Base-by-base conservation (phyloP, 2,329 filamentous ascomycete species). In the Pseudopithomyces maydicus region DNA sequence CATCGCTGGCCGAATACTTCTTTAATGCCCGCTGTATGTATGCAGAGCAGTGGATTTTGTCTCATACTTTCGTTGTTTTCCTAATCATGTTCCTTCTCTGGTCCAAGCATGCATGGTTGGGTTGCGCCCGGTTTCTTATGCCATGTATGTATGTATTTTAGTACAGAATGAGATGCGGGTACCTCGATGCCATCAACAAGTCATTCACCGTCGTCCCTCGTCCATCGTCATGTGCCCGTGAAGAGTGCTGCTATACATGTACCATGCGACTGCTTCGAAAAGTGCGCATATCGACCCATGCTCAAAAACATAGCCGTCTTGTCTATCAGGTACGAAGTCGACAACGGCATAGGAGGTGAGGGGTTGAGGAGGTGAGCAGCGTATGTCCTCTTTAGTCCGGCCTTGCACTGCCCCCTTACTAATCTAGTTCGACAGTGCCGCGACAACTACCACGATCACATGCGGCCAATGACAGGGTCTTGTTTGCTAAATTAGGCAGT, bases 381-480 rank as follows among this genome's bases (percentile, higher is more conserved):
- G 52, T 2, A n/a, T 17, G 29, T 6, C 17, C 19, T 29, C 23
- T 33, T 20, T 26, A 55, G 44, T 46, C 43, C 43, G 39, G 32
- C 35, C 32, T 54, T 67, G 62, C 66, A 66, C 65, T 64, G 62
- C 62, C 64, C 62, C 60, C 61, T 69, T 68, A 68, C 62, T 69
- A 70, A 68, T 64, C 66, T 55, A 49, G 60, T 53, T 57, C 47
- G 52, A 48, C 8, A 8, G 26, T 29, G 8, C 26, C 26, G 26
- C 26, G 26, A 29, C 5, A 8, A 29, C 26, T 29, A 8, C 26
- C 26, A 29, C 26, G 4, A 8, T 8, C 26, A 29, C 8, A 4
- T 29, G 26, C 26, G 26, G 26, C 26, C 26, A 29, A 29, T 29
- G 26, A 29, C 8, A 29, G 26, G 26, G 8, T 5, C 26, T 29